Conservation (phyloP, 2,329 filamentous ascomycete species). For the Fusarium austroafricanum region DNA sequence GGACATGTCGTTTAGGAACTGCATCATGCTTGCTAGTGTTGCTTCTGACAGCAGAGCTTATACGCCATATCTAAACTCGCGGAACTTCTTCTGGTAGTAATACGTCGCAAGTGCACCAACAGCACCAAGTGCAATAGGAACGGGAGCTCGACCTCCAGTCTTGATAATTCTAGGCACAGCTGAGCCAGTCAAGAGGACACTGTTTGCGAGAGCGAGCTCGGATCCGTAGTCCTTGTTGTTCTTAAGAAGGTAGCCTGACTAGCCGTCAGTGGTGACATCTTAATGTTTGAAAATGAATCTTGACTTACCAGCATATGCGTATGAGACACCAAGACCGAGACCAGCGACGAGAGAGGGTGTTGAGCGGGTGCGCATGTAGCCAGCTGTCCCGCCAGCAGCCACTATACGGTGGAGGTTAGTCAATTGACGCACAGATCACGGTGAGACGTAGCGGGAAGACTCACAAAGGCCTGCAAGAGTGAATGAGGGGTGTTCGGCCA, state of each 20-base stretch:
- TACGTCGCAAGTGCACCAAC: constrained; percentile 52
- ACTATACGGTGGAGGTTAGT: constrained; percentile 14
- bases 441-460: neutral
- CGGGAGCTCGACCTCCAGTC: constrained; percentile 52
- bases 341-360: constrained; percentile 45
- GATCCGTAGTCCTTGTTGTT: constrained; percentile 57
- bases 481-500: constrained; percentile 57
- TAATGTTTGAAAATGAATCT: accelerated
- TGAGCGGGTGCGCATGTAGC: constrained; percentile 44
- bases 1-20: no score
- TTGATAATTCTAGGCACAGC: constrained; percentile 54
- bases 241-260: constrained; percentile 55
- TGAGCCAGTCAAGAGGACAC: constrained; percentile 52
- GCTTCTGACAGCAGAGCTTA: constrained; percentile 4
- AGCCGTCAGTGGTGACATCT: neutral
- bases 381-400: constrained; percentile 43
- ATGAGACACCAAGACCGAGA: constrained; percentile 41
- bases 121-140: constrained; percentile 51
- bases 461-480: constrained; percentile 55
- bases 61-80: constrained; percentile 55
- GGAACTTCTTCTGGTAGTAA: constrained; percentile 57
- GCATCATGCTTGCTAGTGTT: accelerated
- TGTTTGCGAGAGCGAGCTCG: constrained; percentile 56
- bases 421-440: neutral
- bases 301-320: constrained; percentile 42